Base-by-base conservation (phyloP, 225 moss, liverwort and hornwort species). In the Bryum argenteum region DNA sequence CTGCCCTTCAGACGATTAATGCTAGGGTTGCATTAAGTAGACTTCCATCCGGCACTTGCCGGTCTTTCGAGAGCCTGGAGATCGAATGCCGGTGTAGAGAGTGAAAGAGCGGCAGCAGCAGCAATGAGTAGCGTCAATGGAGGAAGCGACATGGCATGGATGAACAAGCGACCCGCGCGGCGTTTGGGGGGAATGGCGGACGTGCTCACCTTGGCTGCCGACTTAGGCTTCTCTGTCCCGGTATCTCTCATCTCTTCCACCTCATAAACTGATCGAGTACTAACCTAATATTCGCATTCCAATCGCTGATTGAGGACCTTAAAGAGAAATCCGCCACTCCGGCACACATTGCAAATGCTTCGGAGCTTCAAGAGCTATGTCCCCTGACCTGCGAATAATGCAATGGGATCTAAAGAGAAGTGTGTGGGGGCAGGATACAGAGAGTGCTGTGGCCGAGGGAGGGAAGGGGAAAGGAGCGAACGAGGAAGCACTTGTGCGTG, bases 141-240 rank as follows among this genome's bases (percentile, higher is more conserved):
- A 23, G 87, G 81, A 23, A 84, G 81, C 59, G 89, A 89, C 53
- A 81, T 81, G 83, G 83, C 89, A 37, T 89, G 89, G 89, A 79
- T 89, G 23, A 86, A 83, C 22, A 98, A 91, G 80, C 79, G 94
- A 71, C 88, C 85, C 18, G 88, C 89, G 51, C 88, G 98, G 77
- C 91, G 98, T 17, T 71, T 98, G 10, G 98, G 98, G 11, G 98
- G 98, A 9, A 98, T 98, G 98, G 87, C 98, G 51, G 98, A 98
- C 40, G 94, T 92, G 33, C 89, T 98, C 73, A 77, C 88, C 38
- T 80, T 98, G 72, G 98, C 98, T 70, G 80, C 89, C 16, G 98
- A 94, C 67, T 82, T 98, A 20, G 98, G 98, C 51, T 87, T 83
- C 76, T 66, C 67, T 8, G 78, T 81, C 51, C 76, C 73, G 75